A percentile compares a stretch with the other conserved stretches of the same genome.
These are phyloP conservation scores for Neoboletus magnificus DNA, from an alignment of 768 basidiomycete genomes.

Conservation along the genomic window DNA sequence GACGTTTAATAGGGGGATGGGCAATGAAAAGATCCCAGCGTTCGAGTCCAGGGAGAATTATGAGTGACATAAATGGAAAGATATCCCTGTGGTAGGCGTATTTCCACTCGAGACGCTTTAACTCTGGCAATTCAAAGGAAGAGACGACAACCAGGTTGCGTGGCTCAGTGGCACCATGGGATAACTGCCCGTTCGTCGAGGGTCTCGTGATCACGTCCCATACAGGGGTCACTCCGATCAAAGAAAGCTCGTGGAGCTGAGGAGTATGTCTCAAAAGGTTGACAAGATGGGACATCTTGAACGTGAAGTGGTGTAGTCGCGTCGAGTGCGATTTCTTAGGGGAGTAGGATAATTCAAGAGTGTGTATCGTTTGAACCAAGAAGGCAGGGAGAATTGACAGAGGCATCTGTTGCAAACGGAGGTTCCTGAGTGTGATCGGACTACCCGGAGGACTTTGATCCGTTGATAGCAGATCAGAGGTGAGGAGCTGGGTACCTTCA, in stretches of 20 bases:
- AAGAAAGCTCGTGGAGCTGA: constrained; percentile 40
- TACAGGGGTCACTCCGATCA: constrained; percentile 41
- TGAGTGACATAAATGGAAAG: constrained; percentile 41
- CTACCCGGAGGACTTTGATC: constrained; percentile 1
- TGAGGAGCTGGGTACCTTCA: constrained; percentile 24
- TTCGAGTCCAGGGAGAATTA: constrained; percentile 40
- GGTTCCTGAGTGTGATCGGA: constrained; percentile 25
- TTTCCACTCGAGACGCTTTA: constrained; percentile 48
- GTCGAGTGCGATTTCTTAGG: constrained; percentile 23
- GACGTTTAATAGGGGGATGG: constrained; percentile 28
- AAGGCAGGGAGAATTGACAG: constrained; percentile 35
- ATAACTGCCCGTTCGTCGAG: constrained; percentile 10
- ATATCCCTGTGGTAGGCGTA: constrained; percentile 42
- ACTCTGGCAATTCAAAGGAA: constrained; percentile 35
- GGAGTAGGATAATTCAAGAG: constrained; percentile 42
- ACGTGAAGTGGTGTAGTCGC: constrained; percentile 30
- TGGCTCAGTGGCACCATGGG: constrained; percentile 4
- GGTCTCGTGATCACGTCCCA: constrained; percentile 31
- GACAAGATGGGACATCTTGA: constrained; percentile 41
- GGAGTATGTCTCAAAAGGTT: constrained; percentile 37
- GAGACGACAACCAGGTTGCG: constrained; percentile 5
- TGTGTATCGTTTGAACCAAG: constrained; percentile 38
- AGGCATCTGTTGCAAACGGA: constrained; percentile 43
- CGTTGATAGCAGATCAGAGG: constrained; percentile 15
- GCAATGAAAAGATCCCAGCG: constrained; percentile 45